phyloP scores from a whole-genome alignment of 106 monocot genomes.

The Dendrobium catenatum region DNA sequence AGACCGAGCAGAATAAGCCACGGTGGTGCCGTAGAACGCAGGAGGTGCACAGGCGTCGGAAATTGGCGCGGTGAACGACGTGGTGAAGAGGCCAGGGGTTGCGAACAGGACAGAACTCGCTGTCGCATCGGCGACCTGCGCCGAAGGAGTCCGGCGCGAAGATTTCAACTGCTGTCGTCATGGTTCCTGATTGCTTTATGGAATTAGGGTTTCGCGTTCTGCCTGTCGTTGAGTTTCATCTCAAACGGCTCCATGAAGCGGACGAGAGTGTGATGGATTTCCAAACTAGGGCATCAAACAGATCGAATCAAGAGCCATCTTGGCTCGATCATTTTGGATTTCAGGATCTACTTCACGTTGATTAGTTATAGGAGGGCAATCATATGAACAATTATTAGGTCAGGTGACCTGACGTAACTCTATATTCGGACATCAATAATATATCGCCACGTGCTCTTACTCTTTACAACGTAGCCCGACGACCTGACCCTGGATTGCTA shows the following conservation, averaged over 20 bases:
- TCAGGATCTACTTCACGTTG: too few relatives aligned
- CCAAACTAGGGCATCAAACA: background rate
- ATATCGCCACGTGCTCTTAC: too few relatives aligned
- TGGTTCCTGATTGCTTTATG: background rate
- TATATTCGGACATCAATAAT: too few relatives aligned
- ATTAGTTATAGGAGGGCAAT: too few relatives aligned
- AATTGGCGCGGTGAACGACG: slow-evolving; percentile 40
- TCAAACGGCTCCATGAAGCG: background rate
- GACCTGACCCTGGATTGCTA: too few relatives aligned
- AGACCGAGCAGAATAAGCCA: slow-evolving; percentile 45
- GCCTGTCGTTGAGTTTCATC: background rate
- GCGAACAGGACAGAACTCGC: slow-evolving; percentile 32
- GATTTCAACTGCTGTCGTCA: background rate
- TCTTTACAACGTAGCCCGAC: too few relatives aligned
- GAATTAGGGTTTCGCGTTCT: background rate
- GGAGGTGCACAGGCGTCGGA: slow-evolving; percentile 57
- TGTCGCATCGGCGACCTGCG: slow-evolving; percentile 31
- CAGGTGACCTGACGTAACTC: too few relatives aligned
- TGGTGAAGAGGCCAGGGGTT: slow-evolving; percentile 56
- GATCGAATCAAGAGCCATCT: background rate
- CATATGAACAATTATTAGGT: too few relatives aligned
- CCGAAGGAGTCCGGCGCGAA: background rate
- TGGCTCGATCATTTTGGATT: background rate
- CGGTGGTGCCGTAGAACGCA: slow-evolving; percentile 54
- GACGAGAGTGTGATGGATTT: background rate